Base-by-base conservation (phyloP, 2,329 filamentous ascomycete genomes). In the Paecilomyces fulvus region DNA sequence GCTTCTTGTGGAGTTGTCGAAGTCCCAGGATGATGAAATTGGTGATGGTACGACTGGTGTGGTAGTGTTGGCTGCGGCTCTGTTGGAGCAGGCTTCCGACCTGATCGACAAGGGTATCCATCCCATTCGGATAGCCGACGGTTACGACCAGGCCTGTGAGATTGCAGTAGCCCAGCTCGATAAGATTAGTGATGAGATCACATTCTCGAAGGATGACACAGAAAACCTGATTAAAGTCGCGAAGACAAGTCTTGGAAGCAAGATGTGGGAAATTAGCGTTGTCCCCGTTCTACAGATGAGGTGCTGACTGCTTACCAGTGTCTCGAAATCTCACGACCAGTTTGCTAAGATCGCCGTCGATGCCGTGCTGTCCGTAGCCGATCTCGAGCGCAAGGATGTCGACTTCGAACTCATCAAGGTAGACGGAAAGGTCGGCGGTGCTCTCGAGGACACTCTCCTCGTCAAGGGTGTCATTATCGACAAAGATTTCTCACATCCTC, bases 21-120 rank as follows among this genome's bases (percentile, higher is more conserved):
- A 95, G 79, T 97, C 94, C 43, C 94, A 99, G 75, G 94, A 99
- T 69, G 92, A 97, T 66, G 94, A 99, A 78, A 99, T 99, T 69
- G 94, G 94, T 70, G 94, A 99, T 73, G 94, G 94, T 62, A 99
- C 94, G 61, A 99, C 94, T 0, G 94, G 94, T 74, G 94, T 99
- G 12, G 94, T 99, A 53, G 95, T 99, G 52, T 79, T 99, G 64
- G 94, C 94, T 12, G 94, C 92, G 62, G 92, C 94, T 60, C 84
- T 99, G 62, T 81, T 99, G 59, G 95, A 99, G 77, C 92, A 97
- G 78, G 94, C 94, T 17, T 90, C 92, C 61, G 94, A 96, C 72
- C 84, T 99, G 65, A 97, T 99, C 73, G 95, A 99, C 82, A 99
- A 99, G 83, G 95, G 94, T 71, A 99, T 99, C 67, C 94, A 99